A percentile compares a stretch with the other conserved stretches of the same genome.
phyloP scores from a whole-genome alignment of 768 basidiomycete genomes.

The Xanthoconium stramineum region DNA sequence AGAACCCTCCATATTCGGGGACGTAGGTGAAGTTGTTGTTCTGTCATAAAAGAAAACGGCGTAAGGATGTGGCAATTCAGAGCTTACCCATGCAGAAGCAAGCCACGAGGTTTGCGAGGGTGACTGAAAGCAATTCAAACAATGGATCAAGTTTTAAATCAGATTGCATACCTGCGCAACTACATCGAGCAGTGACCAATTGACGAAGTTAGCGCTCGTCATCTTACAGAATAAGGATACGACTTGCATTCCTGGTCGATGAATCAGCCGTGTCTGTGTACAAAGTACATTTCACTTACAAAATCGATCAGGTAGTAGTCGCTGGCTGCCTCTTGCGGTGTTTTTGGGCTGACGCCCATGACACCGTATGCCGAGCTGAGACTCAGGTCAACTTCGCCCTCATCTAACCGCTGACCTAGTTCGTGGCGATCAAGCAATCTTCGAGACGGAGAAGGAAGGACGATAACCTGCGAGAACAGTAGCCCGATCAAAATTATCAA shows the following conservation, averaged over 20 bases:
- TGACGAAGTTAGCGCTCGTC: background rate
- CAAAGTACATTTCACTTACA: slow-evolving; percentile 13
- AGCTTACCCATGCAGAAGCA: slow-evolving; percentile 56
- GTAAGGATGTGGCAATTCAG: background rate
- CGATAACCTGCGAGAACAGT: slow-evolving; percentile 44
- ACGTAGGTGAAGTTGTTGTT: slow-evolving; percentile 62
- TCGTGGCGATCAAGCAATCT: slow-evolving; percentile 31
- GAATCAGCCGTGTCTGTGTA: background rate
- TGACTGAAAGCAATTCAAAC: slow-evolving; percentile 42
- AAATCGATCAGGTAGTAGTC: slow-evolving; percentile 56
- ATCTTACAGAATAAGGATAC: background rate
- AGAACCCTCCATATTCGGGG: slow-evolving; percentile 54
- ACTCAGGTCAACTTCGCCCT: slow-evolving; percentile 47
- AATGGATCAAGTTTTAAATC: background rate
- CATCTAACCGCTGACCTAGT: slow-evolving; percentile 13
- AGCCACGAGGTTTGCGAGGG: slow-evolving; percentile 64
- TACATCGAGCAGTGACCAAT: background rate
- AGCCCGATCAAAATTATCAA: slow-evolving; percentile 39
- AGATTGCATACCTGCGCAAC: slow-evolving; percentile 27
- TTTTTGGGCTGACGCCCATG: slow-evolving; percentile 42
- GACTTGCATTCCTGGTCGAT: slow-evolving; percentile 28
- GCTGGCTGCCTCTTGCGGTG: slow-evolving; percentile 45
- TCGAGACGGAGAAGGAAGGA: slow-evolving; percentile 36
- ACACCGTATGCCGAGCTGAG: slow-evolving; percentile 53
- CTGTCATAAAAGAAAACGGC: slow-evolving; percentile 28